phyloP scores from a whole-genome alignment of 208 protist species.

The Trichomonas vaginalis region DNA sequence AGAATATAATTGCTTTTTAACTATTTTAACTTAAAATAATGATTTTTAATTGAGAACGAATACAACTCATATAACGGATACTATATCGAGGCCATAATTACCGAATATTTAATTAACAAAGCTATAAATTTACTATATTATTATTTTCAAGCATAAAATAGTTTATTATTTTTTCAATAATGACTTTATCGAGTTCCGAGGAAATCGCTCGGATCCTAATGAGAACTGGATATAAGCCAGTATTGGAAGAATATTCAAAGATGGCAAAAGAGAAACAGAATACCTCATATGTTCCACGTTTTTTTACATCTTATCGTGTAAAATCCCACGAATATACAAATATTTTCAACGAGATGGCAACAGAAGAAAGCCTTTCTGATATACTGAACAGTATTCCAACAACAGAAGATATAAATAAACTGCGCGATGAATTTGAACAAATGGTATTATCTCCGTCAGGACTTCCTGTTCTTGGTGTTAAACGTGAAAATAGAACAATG shows the following conservation, averaged over 20 bases:
- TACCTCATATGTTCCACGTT: not conserved
- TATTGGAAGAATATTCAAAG: not conserved
- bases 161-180: too few relatives aligned
- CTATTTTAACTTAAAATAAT: too few relatives aligned
- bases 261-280: not conserved
- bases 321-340: not conserved
- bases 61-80: too few relatives aligned
- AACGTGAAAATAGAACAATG: not conserved
- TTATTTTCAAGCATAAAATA: too few relatives aligned
- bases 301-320: not conserved
- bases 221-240: not conserved
- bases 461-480: not conserved
- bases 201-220: not conserved
- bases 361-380: not conserved
- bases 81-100: too few relatives aligned
- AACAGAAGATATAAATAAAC: not conserved
- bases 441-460: not conserved
- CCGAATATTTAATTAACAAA: too few relatives aligned
- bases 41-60: too few relatives aligned
- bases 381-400: not conserved
- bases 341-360: not conserved
- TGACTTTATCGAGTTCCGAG: not conserved
- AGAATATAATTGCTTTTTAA: too few relatives aligned
- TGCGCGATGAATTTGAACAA: not conserved
- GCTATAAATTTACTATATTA: too few relatives aligned